A percentile compares a stretch with the other conserved stretches of the same genome.
Conservation (phyloP, 176 grass and related monocot genomes). For the Juncus inflexus region DNA sequence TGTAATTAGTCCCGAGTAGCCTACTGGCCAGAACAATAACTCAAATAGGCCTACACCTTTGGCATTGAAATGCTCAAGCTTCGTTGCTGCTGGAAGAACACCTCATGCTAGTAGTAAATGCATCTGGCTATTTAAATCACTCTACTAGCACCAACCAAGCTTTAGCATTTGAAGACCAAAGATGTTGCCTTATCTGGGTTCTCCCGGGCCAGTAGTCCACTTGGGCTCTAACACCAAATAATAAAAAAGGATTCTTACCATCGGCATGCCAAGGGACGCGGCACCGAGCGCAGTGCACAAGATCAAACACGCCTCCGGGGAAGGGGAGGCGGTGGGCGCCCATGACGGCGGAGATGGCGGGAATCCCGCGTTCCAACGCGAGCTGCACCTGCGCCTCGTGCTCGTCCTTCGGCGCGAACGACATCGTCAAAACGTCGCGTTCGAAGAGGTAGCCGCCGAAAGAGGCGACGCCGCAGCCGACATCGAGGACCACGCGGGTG, state of each 20-base stretch:
- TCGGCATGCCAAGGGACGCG: constrained; percentile 90
- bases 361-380: constrained; percentile 85
- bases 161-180: too few relatives aligned
- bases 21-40: too few relatives aligned
- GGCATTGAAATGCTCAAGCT: too few relatives aligned
- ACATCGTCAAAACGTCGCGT: constrained; percentile 65
- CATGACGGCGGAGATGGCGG: constrained; percentile 95
- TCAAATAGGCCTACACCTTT: too few relatives aligned
- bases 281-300: constrained; percentile 90
- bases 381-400: constrained; percentile 95
- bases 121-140: too few relatives aligned
- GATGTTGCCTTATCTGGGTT: too few relatives aligned
- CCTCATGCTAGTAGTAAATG: too few relatives aligned
- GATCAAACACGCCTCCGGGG: constrained; percentile 70
- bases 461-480: constrained; percentile 94
- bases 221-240: too few relatives aligned
- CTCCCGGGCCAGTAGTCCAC: too few relatives aligned
- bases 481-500: constrained; percentile 74
- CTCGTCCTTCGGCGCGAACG: constrained; percentile 95
- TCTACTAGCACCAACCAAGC: too few relatives aligned
- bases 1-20: too few relatives aligned
- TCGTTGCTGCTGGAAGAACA: too few relatives aligned
- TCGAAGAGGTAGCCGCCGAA: constrained; percentile 95
- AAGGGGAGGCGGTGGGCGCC: constrained; percentile 82
- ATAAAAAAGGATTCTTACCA: constrained; percentile 22